Evolutionary conservation across 148 eudicot species (phyloP).

Genomic region (Salicornia ramosissima): DNA sequence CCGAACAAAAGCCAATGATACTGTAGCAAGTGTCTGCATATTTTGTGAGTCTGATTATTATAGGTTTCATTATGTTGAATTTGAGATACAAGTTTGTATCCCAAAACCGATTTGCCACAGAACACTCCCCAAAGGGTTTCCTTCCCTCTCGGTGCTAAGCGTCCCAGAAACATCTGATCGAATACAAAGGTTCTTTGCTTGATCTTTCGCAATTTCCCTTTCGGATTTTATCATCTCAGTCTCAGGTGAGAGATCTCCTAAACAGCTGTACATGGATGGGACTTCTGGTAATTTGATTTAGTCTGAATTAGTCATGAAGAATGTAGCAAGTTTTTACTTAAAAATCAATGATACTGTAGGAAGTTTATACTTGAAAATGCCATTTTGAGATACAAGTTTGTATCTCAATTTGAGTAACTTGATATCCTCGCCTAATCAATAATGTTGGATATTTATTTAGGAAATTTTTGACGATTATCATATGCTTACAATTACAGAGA

Average conservation of each 20-base stretch:
- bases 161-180: conserved; percentile 19
- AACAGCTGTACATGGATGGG: background rate
- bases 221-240: background rate
- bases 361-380: no score
- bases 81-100: no score
- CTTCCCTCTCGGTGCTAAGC: conserved; percentile 67
- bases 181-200: background rate
- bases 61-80: background rate
- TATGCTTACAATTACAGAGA: background rate
- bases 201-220: background rate
- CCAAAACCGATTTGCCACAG: conserved; percentile 38
- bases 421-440: background rate
- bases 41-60: no score
- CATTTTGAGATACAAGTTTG: no score
- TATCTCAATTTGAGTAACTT: no score
- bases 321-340: background rate
- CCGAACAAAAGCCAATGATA: background rate
- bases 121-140: conserved; percentile 64
- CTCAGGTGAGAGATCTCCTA: conserved; percentile 10
- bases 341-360: background rate
- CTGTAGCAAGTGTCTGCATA: background rate
- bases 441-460: background rate
- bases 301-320: background rate
- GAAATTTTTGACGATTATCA: background rate
- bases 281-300: background rate